These are phyloP conservation scores for Populus hybrid DNA, from an alignment of 441 rosid genomes.

Conservation along the genomic window DNA sequence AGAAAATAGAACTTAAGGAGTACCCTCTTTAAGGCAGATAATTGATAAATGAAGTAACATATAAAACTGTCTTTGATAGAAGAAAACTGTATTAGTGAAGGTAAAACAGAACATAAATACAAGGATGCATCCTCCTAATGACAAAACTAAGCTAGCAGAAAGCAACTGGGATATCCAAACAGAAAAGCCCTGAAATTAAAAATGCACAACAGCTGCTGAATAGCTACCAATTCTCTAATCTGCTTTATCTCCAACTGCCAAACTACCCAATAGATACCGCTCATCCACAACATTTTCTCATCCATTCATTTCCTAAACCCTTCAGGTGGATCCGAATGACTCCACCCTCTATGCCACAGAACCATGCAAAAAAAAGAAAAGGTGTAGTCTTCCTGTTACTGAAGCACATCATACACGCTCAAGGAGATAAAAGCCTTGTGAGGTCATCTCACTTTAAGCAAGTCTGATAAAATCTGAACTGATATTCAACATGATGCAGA, in stretches of 20 bases:
- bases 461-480: not conserved
- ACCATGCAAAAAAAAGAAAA: not conserved
- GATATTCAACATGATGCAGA: not conserved
- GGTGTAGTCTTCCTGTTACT: not conserved
- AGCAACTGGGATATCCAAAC: not conserved
- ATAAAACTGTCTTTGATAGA: not conserved
- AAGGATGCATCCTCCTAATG: not conserved
- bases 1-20: not conserved
- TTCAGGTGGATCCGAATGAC: not conserved
- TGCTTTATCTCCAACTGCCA: not conserved
- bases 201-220: not conserved
- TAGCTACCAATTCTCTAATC: not conserved
- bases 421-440: not conserved
- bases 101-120: not conserved
- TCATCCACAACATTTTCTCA: not conserved
- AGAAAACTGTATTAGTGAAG: not conserved
- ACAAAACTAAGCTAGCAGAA: not conserved
- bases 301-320: not conserved
- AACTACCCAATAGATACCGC: not conserved
- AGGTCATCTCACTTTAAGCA: not conserved
- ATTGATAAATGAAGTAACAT: not conserved
- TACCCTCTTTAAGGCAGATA: slow-evolving; percentile 1
- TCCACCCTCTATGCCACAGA: not conserved
- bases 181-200: not conserved
- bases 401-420: not conserved